Conservation (phyloP, 306 rosid species). For the Dryas drummondii region DNA sequence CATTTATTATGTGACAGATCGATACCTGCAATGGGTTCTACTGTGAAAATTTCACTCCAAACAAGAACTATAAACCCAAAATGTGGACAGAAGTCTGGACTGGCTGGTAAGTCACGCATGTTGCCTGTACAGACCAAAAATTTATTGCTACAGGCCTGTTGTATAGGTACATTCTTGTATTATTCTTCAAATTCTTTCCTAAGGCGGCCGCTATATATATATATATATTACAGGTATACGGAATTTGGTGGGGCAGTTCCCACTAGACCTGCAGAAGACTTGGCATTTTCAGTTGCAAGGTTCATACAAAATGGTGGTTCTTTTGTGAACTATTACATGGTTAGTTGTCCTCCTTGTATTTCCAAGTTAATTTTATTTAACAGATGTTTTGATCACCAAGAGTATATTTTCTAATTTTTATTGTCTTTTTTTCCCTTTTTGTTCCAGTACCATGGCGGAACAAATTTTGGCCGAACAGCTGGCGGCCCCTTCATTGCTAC, state of each 20-base stretch:
- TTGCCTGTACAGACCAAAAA: constrained; percentile 7
- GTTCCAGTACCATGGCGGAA: constrained; percentile 93
- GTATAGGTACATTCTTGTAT: constrained; percentile 4
- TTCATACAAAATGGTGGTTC: constrained; percentile 89
- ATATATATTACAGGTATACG: constrained; percentile 58
- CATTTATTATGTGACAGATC: constrained; percentile 49
- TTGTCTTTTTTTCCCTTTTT: constrained; percentile 11
- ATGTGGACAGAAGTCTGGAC: constrained; percentile 98
- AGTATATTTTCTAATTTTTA: neutral
- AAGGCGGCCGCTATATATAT: constrained; percentile 3
- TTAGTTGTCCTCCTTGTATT: constrained; percentile 7
- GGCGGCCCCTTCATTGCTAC: constrained; percentile 91
- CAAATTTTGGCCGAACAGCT: constrained; percentile 89
- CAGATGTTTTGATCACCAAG: neutral
- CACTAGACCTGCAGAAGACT: constrained; percentile 78
- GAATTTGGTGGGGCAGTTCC: constrained; percentile 87
- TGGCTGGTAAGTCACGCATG: constrained; percentile 69
- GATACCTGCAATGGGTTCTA: constrained; percentile 89
- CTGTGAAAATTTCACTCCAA: constrained; percentile 81
- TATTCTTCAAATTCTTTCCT: neutral
- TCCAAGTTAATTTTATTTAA: neutral
- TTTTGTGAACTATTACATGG: constrained; percentile 89
- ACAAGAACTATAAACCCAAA: constrained; percentile 71
- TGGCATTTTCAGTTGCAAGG: constrained; percentile 80
- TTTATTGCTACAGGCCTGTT: neutral